A percentile compares a stretch with the other conserved stretches of the same genome.
phyloP scores from a whole-genome alignment of 2,329 filamentous ascomycete species.

The Parastagonospora nodorum region DNA sequence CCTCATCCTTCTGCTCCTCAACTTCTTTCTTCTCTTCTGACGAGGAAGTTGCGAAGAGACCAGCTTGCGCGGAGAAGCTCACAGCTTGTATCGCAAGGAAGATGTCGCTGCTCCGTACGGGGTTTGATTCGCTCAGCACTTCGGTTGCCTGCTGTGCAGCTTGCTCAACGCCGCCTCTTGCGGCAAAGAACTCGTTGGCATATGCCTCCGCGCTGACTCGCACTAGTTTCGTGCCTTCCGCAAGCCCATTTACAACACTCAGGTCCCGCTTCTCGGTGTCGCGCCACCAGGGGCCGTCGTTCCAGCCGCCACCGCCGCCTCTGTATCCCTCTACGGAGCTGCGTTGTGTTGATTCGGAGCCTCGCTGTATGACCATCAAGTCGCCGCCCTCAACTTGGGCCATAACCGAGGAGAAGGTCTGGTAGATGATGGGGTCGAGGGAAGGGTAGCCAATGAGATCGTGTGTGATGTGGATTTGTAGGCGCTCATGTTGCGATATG shows the following conservation, averaged over 20 bases:
- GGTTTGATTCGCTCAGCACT: slow-evolving; percentile 80
- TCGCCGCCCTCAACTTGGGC: slow-evolving; percentile 98
- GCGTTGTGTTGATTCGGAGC: slow-evolving; percentile 78
- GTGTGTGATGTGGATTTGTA: slow-evolving; percentile 97
- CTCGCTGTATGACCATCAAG: slow-evolving; percentile 89
- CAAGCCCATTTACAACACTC: slow-evolving; percentile 76
- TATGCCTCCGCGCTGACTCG: slow-evolving; percentile 89
- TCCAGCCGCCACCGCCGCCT: slow-evolving; percentile 73
- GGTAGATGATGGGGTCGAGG: slow-evolving; percentile 88
- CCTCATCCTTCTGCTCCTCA: slow-evolving; percentile 61
- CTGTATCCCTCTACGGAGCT: slow-evolving; percentile 64
- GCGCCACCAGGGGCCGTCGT: slow-evolving; percentile 96
- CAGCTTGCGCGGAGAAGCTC: slow-evolving; percentile 64
- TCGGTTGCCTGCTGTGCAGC: slow-evolving; percentile 81
- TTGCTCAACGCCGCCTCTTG: slow-evolving; percentile 77
- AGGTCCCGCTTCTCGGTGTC: slow-evolving; percentile 73
- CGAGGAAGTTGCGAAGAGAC: slow-evolving; percentile 66
- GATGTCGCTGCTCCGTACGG: slow-evolving; percentile 89
- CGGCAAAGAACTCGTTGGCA: slow-evolving; percentile 79
- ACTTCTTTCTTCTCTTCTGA: slow-evolving; percentile 62
- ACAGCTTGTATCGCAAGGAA: slow-evolving; percentile 96
- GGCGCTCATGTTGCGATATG: slow-evolving; percentile 93
- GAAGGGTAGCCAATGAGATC: slow-evolving; percentile 94
- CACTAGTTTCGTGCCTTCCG: slow-evolving; percentile 89
- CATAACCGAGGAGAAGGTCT: slow-evolving; percentile 94